These are phyloP conservation scores for Colletotrichum lupini DNA, from an alignment of 2,329 filamentous ascomycete genomes.

Conservation along the genomic window DNA sequence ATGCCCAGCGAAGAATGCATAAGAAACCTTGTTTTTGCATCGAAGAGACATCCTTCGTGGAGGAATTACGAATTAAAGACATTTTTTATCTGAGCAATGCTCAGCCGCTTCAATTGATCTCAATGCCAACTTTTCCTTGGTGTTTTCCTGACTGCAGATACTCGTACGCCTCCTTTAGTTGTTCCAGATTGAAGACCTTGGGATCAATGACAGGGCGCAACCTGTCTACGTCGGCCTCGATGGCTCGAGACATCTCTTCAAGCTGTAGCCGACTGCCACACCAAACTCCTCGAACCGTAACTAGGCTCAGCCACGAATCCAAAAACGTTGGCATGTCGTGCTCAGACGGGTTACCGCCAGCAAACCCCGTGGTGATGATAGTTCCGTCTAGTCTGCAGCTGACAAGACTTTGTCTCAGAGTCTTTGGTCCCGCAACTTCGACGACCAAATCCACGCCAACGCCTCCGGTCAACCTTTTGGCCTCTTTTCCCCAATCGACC, in stretches of 20 bases:
- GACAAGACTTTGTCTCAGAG: constrained; percentile 52
- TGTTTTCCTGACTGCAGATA: constrained; percentile 48
- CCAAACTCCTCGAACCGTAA: constrained; percentile 58
- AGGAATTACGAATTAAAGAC: not conserved
- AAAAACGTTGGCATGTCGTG: constrained; percentile 39
- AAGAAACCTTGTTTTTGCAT: not conserved
- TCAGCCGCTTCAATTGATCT: constrained; percentile 52
- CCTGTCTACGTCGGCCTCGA: constrained; percentile 56
- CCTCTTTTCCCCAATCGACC: constrained; percentile 51
- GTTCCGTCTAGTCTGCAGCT: constrained; percentile 53
- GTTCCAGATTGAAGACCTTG: constrained; percentile 56
- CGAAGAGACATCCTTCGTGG: not conserved
- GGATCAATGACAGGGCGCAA: constrained; percentile 56
- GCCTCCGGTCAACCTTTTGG: constrained; percentile 47
- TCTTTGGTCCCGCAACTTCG: constrained; percentile 53
- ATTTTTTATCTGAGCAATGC: not conserved
- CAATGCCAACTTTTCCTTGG: constrained; percentile 51
- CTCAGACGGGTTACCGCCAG: constrained; percentile 40
- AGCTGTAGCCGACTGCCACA: constrained; percentile 59
- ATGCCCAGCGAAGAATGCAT: not conserved
- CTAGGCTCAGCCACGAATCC: constrained; percentile 47
- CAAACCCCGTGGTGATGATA: constrained; percentile 51
- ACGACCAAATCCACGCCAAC: constrained; percentile 55
- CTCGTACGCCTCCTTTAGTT: constrained; percentile 56
- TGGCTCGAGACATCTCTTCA: constrained; percentile 58